phyloP scores from a whole-genome alignment of 352 stramenopile species.

The Globisporangium paroecandrum region DNA sequence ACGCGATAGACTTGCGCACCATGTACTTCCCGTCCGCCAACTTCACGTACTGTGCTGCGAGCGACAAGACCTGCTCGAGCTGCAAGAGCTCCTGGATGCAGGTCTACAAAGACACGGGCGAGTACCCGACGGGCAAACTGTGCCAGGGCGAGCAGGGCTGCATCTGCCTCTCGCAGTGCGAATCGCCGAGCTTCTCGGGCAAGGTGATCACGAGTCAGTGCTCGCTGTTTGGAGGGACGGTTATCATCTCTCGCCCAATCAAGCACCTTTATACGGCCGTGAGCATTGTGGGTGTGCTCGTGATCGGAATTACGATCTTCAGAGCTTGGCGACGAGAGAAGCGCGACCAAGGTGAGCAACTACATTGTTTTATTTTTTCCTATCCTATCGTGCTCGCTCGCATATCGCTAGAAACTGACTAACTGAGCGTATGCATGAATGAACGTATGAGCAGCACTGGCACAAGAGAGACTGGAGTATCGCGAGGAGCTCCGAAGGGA shows the following conservation, averaged over 20 bases:
- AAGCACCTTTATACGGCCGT: constrained; percentile 12
- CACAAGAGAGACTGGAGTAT: background rate
- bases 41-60: constrained; percentile 28
- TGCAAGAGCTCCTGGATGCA: constrained; percentile 25
- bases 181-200: constrained; percentile 7
- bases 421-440: background rate
- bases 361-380: too few relatives aligned
- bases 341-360: constrained; percentile 10
- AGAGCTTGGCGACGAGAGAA: constrained; percentile 8
- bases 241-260: too few relatives aligned
- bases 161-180: constrained; percentile 24
- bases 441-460: background rate
- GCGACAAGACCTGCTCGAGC: constrained; percentile 22
- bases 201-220: constrained; percentile 19
- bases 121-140: background rate
- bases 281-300: constrained; percentile 3
- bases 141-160: constrained; percentile 19
- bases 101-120: constrained; percentile 20
- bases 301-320: constrained; percentile 10
- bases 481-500: constrained; percentile 6
- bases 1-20: background rate
- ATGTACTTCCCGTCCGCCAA: constrained; percentile 29
- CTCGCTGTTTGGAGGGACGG: constrained; percentile 11
- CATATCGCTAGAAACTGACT: too few relatives aligned
- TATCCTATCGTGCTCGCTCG: too few relatives aligned